A percentile compares a stretch with the other conserved stretches of the same genome.
These are phyloP conservation scores for Apiospora phragmitis DNA, from an alignment of 2,329 filamentous ascomycete genomes.

Conservation along the genomic window DNA sequence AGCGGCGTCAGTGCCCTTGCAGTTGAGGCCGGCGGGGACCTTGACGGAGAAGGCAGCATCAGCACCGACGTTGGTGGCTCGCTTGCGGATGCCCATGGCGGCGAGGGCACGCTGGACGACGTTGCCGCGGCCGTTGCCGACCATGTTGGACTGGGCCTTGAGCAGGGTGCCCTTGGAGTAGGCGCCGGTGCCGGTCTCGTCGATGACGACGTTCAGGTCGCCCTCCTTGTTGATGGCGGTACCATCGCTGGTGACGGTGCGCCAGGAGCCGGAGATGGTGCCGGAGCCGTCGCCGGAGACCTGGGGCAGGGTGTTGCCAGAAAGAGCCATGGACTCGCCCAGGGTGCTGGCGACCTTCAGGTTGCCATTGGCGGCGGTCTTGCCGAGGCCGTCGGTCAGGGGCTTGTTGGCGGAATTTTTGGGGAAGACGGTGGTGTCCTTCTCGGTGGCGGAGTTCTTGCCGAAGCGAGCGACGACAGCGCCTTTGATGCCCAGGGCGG, in stretches of 20 bases:
- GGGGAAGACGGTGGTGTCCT: conserved; percentile 27
- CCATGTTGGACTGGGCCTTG: conserved; percentile 19
- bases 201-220: conserved; percentile 21
- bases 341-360: conserved; percentile 14
- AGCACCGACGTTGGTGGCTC: neutral
- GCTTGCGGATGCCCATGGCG: conserved; percentile 16
- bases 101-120: conserved; percentile 19
- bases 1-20: conserved; percentile 17
- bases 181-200: conserved; percentile 20
- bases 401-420: conserved; percentile 13
- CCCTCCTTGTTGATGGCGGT: conserved; percentile 12
- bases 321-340: conserved; percentile 18
- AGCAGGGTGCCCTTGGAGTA: conserved; percentile 19
- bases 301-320: conserved; percentile 23
- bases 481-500: conserved; percentile 21
- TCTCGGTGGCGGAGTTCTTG: conserved; percentile 29
- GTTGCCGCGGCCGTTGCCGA: conserved; percentile 18
- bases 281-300: conserved; percentile 17
- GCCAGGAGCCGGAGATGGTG: conserved; percentile 21
- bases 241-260: conserved; percentile 23
- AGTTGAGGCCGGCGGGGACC: conserved; percentile 21
- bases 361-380: conserved; percentile 22
- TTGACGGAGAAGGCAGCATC: conserved; percentile 10
- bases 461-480: conserved; percentile 22
- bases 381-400: conserved; percentile 20